Evolutionary conservation across 371 early-diverging fungal species (phyloP).

Genomic region (Haplosporangium sp.): DNA sequence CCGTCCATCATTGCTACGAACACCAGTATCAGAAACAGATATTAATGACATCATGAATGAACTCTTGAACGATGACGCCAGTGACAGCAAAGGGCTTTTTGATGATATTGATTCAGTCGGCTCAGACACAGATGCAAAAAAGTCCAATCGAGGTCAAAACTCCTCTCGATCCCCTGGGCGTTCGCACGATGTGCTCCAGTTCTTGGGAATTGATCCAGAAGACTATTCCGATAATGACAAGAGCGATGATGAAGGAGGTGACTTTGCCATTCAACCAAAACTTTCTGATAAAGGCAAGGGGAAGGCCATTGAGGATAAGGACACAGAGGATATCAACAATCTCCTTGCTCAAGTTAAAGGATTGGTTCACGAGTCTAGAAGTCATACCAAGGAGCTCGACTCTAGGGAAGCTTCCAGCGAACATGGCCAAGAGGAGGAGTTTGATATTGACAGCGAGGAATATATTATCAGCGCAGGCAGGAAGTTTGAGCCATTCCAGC

Average conservation of each 20-base stretch:
- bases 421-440: not conserved
- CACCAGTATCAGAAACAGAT: constrained; percentile 39
- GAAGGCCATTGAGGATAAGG: constrained; percentile 10
- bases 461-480: not conserved
- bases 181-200: constrained; percentile 31
- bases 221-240: constrained; percentile 19
- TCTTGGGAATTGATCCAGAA: constrained; percentile 41
- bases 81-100: constrained; percentile 35
- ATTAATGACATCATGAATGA: constrained; percentile 49
- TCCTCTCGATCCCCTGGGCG: constrained; percentile 10
- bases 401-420: not conserved
- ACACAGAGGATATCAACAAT: constrained; percentile 25
- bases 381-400: constrained; percentile 10
- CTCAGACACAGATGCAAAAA: not conserved
- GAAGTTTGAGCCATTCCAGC: constrained; percentile 36
- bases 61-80: constrained; percentile 27
- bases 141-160: not conserved
- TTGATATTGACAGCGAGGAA: constrained; percentile 1
- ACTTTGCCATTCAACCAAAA: not conserved
- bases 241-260: constrained; percentile 11
- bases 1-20: constrained; percentile 10
- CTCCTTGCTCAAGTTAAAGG: constrained; percentile 41
- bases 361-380: constrained; percentile 38
- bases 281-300: constrained; percentile 26
- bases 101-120: constrained; percentile 15